These are phyloP conservation scores for Candida coquimbonensis DNA, from an alignment of 805 yeast genomes.

Conservation along the genomic window DNA sequence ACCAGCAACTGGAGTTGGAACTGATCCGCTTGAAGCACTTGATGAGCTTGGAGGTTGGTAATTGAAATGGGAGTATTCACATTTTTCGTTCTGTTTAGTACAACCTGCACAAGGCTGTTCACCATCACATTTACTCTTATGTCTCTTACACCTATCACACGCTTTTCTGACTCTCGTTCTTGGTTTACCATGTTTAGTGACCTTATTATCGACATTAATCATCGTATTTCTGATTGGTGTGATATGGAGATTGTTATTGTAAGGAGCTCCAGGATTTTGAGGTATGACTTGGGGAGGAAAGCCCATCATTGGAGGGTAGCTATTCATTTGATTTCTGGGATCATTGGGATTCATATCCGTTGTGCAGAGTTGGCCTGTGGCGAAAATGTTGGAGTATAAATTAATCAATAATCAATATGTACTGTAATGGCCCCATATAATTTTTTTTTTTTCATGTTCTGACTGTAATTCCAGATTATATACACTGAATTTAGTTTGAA, in stretches of 20 bases:
- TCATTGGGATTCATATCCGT: too few species aligned
- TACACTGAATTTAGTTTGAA: too few species aligned
- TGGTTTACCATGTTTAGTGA: slow-evolving; percentile 3
- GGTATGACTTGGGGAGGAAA: slow-evolving; percentile 11
- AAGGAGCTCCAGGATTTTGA: not conserved
- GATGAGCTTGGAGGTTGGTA: not conserved
- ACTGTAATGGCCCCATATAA: too few species aligned
- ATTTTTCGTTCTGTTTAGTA: slow-evolving; percentile 10
- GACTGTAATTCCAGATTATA: too few species aligned
- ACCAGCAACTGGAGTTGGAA: not conserved
- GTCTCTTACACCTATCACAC: slow-evolving; percentile 48
- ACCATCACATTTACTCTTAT: slow-evolving; percentile 54
- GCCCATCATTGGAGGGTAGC: slow-evolving; percentile 11
- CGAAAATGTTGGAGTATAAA: too few species aligned
- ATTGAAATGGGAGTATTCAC: slow-evolving; percentile 4
- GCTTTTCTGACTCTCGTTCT: slow-evolving; percentile 40
- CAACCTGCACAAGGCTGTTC: slow-evolving; percentile 44
- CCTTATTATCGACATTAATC: not conserved
- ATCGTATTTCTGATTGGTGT: not conserved
- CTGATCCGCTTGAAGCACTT: not conserved
- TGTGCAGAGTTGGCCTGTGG: too few species aligned
- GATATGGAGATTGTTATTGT: not conserved
- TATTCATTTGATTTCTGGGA: not conserved
- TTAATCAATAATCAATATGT: too few species aligned
- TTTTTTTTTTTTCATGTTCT: too few species aligned